Evolutionary conservation across 768 basidiomycete genomes (phyloP).

Genomic region (Rhizopogon sp.): DNA sequence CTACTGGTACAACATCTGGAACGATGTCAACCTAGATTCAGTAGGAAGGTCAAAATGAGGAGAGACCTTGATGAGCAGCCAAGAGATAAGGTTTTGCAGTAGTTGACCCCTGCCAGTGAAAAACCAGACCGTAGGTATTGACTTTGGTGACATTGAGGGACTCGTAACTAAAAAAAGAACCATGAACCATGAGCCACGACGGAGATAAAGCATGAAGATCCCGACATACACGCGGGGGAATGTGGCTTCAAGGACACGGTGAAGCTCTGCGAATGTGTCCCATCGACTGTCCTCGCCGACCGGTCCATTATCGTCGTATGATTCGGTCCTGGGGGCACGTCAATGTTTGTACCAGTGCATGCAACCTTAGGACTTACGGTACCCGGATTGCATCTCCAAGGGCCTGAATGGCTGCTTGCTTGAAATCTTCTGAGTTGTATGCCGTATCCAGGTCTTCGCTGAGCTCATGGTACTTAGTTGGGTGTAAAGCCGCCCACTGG

Average conservation of each 20-base stretch:
- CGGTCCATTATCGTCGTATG: constrained; percentile 38
- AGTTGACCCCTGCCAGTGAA: constrained; percentile 48
- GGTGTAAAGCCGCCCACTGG: constrained; percentile 25
- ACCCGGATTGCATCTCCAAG: constrained; percentile 31
- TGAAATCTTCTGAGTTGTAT: constrained; percentile 29
- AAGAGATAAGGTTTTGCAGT: constrained; percentile 49
- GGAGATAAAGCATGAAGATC: background rate
- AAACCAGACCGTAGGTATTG: constrained; percentile 55
- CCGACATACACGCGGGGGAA: constrained; percentile 55
- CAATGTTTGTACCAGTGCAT: background rate
- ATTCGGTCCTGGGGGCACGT: constrained; percentile 33
- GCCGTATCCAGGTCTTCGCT: constrained; percentile 22
- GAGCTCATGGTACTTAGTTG: constrained; percentile 20
- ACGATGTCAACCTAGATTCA: background rate
- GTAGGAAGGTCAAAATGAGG: background rate
- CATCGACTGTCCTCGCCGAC: constrained; percentile 39
- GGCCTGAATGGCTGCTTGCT: constrained; percentile 21
- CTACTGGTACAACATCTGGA: constrained; percentile 61
- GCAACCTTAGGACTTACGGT: constrained; percentile 22
- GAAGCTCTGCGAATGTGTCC: constrained; percentile 9
- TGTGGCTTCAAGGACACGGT: constrained; percentile 21
- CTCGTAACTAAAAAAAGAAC: constrained; percentile 31
- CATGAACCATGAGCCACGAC: background rate
- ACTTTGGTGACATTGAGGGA: constrained; percentile 47
- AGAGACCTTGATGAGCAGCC: constrained; percentile 42